Evolutionary conservation across 148 eudicot species (phyloP), one percentile per base, ranked within the genome.

Genomic region (Linanthus parryae): DNA sequence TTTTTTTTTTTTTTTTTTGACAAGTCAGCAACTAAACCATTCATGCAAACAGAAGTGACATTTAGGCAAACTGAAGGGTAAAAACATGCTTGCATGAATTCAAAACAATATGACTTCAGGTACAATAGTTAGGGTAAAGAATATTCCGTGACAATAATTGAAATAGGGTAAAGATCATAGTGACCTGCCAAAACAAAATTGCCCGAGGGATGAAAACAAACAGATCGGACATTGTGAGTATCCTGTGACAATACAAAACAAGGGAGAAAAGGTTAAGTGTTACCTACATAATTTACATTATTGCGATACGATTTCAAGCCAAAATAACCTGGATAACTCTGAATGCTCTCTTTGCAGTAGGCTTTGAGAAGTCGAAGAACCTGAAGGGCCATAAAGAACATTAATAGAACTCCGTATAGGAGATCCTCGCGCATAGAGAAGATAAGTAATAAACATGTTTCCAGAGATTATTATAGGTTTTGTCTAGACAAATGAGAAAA

Each of bases 161-260:
- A n/a, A n/a, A n/a, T n/a, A n/a, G n/a, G n/a, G 54, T 18, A 26
- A 38, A 52, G 54, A 66, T 52, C 24, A 18, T 25, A 58, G 38
- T 62, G n/a, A 82, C 95, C 95, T 60, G 96, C 96, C 83, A 88
- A 61, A 67, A 88, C 71, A 72, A 75, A 88, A 48, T 80, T 77
- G 44, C 96, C 96, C 48, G 96, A 88, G 41, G 96, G 96, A 66
- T 88, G 96, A 63, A 83, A 83, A 50, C 83, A 76, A 40, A 87
- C 81, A 50, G 96, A 88, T 31, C 96, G 76, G 40, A 88, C 96
- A 68, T 81, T 88, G 67, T 88, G 96, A 44, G 96, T 88, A 60
- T 88, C 96, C 96, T 88, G 85, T 34, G 59, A 43, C 45, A 33
- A 24, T 28, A 52, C 18, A 22, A 57, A 28, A 1, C 34, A 20